Evolutionary conservation across 768 basidiomycete species (phyloP).

Genomic region (Boletus sensibilis): DNA sequence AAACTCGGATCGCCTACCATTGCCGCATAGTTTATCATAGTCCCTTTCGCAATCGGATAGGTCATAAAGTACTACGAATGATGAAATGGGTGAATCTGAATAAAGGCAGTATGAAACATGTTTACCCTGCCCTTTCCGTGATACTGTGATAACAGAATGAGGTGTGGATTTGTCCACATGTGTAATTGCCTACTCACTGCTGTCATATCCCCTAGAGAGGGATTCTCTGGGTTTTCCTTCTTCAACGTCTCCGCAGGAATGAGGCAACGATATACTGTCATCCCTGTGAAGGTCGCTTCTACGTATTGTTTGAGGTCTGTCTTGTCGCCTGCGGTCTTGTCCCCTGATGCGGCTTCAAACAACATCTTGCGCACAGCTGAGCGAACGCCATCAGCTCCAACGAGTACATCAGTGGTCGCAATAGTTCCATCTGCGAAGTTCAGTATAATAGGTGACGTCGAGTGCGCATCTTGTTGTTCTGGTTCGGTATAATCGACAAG

Average conservation of each 20-base stretch:
- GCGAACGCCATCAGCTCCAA: slow-evolving; percentile 47
- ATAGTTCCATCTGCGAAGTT: slow-evolving; percentile 15
- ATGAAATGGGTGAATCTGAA: neutral
- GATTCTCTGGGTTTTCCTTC: slow-evolving; percentile 19
- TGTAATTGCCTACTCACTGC: slow-evolving; percentile 16
- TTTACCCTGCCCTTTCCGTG: slow-evolving; percentile 8
- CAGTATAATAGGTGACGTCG: slow-evolving; percentile 15
- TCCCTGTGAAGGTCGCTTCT: slow-evolving; percentile 42
- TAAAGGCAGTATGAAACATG: neutral
- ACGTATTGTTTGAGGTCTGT: slow-evolving; percentile 12
- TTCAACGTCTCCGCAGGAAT: slow-evolving; percentile 34
- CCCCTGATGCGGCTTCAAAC: slow-evolving; percentile 15
- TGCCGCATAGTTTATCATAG: slow-evolving; percentile 37
- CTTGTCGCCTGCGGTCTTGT: neutral
- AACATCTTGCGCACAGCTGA: slow-evolving; percentile 26
- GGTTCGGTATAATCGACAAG: slow-evolving; percentile 15
- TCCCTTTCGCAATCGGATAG: slow-evolving; percentile 40
- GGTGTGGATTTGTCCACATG: neutral
- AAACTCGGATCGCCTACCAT: slow-evolving; percentile 29
- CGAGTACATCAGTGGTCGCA: slow-evolving; percentile 39
- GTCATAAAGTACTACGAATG: slow-evolving; percentile 36
- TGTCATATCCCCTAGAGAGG: neutral
- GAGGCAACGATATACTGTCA: slow-evolving; percentile 38
- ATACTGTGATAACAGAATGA: slow-evolving; percentile 18
- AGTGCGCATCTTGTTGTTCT: slow-evolving; percentile 23